Percentiles rank a stretch among this genome's conserved stretches.
Evolutionary conservation across 169 alveolate genomes (phyloP).

Genomic region (Cytauxzoon felis): DNA sequence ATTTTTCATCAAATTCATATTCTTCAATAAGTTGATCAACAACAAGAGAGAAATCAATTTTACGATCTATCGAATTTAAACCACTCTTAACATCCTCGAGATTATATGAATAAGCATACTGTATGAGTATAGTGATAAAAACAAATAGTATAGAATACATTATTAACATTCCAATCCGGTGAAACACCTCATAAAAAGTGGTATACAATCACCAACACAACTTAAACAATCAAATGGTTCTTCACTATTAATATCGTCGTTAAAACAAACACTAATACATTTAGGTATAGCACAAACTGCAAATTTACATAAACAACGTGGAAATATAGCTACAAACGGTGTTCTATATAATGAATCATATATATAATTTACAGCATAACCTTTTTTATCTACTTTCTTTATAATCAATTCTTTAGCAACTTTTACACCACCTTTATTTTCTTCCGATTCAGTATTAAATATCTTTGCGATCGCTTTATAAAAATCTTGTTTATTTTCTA

Average conservation of each 20-base stretch:
- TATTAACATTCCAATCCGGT: slow-evolving; percentile 42
- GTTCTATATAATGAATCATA: slow-evolving; percentile 24
- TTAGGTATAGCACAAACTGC: slow-evolving; percentile 28
- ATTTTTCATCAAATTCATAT: slow-evolving; percentile 1
- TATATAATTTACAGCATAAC: slow-evolving; percentile 1
- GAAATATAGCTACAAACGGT: slow-evolving; percentile 28
- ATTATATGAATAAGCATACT: not conserved
- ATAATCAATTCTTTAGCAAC: slow-evolving; percentile 18
- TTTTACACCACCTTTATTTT: slow-evolving; percentile 29
- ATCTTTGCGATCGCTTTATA: not conserved
- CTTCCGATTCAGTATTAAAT: not conserved
- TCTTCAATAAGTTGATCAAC: slow-evolving; percentile 4
- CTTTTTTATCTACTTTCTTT: not conserved
- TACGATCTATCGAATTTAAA: not conserved
- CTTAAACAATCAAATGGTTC: slow-evolving; percentile 30
- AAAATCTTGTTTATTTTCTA: not conserved
- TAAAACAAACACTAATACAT: slow-evolving; percentile 24
- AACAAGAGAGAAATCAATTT: slow-evolving; percentile 1
- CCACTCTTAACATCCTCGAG: slow-evolving; percentile 5
- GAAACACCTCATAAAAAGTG: slow-evolving; percentile 47
- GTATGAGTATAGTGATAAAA: not conserved
- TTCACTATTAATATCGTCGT: not conserved
- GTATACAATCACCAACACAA: slow-evolving; percentile 57
- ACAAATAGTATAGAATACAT: not conserved
- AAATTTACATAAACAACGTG: slow-evolving; percentile 44